These are phyloP conservation scores for Didymella exigua DNA, from an alignment of 2,329 filamentous ascomycete species.

Conservation along the genomic window DNA sequence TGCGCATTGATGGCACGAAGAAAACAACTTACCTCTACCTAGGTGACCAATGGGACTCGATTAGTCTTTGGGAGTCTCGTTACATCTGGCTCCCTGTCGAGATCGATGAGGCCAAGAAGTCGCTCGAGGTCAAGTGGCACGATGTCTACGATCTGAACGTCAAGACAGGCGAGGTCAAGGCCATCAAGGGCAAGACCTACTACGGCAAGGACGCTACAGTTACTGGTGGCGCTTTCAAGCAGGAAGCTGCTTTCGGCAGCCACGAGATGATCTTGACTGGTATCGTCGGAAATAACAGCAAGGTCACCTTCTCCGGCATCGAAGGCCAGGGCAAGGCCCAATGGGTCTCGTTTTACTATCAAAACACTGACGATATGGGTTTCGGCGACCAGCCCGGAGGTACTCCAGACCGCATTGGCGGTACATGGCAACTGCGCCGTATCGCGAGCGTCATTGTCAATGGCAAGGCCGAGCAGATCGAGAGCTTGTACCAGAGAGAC, in stretches of 20 bases:
- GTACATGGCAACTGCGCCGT: constrained; percentile 64
- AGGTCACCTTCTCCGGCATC: constrained; percentile 57
- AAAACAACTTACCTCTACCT: constrained; percentile 59
- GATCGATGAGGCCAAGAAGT: constrained; percentile 60
- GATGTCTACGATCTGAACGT: constrained; percentile 63
- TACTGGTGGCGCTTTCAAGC: constrained; percentile 57
- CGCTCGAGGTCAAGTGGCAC: constrained; percentile 58
- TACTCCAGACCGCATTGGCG: constrained; percentile 64
- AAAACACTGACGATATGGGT: constrained; percentile 67
- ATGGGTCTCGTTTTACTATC: constrained; percentile 65
- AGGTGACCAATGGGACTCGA: constrained; percentile 61
- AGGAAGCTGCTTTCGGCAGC: constrained; percentile 61
- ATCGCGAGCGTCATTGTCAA: constrained; percentile 67
- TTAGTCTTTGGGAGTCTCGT: constrained; percentile 62
- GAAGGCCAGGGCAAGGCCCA: constrained; percentile 59
- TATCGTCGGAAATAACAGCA: constrained; percentile 62
- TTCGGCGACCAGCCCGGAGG: constrained; percentile 62
- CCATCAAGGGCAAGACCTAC: constrained; percentile 58
- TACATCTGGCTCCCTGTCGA: constrained; percentile 63
- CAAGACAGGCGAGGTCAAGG: constrained; percentile 56
- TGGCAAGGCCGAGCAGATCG: constrained; percentile 54
- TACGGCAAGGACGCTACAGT: constrained; percentile 54
- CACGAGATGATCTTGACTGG: constrained; percentile 57
- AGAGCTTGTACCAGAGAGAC: constrained; percentile 61
- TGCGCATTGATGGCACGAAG: constrained; percentile 56